Evolutionary conservation across 148 eudicot species (phyloP).

Genomic region (Cornus suecica): DNA sequence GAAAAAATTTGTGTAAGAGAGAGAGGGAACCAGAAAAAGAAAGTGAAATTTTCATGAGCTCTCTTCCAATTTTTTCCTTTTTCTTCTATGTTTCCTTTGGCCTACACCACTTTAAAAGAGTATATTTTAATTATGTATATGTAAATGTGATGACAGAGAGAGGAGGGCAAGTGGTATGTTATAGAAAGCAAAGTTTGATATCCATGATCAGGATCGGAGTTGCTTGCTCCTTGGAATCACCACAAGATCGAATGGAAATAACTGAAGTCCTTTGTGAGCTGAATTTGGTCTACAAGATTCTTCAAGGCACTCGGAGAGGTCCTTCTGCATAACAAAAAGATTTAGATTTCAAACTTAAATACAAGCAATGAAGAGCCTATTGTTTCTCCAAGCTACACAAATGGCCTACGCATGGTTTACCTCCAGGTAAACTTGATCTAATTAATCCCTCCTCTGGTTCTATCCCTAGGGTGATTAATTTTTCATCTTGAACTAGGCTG

Average conservation of each 20-base stretch:
- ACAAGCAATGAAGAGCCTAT: too few species aligned
- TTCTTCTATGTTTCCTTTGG: conserved; percentile 20
- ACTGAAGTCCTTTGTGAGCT: neutral
- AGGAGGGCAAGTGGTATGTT: neutral
- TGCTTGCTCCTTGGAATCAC: neutral
- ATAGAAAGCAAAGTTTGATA: neutral
- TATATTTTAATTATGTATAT: neutral
- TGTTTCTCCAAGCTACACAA: too few species aligned
- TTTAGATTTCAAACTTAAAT: too few species aligned
- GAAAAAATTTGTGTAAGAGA: neutral
- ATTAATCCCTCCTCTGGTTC: too few species aligned
- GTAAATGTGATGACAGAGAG: neutral
- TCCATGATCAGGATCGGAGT: neutral
- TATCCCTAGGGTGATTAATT: too few species aligned
- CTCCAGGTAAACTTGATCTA: too few species aligned
- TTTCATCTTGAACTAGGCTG: too few species aligned
- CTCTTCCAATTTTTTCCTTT: conserved; percentile 56
- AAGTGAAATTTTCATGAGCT: conserved; percentile 57
- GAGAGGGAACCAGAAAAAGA: conserved; percentile 22
- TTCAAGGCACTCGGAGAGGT: neutral
- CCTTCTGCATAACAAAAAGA: neutral
- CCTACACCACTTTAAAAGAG: conserved; percentile 4
- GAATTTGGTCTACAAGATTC: neutral
- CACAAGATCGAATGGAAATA: neutral
- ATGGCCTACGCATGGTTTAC: too few species aligned